phyloP scores from a whole-genome alignment of 1,139 yeast species.

The Torulaspora pretoriensis region DNA sequence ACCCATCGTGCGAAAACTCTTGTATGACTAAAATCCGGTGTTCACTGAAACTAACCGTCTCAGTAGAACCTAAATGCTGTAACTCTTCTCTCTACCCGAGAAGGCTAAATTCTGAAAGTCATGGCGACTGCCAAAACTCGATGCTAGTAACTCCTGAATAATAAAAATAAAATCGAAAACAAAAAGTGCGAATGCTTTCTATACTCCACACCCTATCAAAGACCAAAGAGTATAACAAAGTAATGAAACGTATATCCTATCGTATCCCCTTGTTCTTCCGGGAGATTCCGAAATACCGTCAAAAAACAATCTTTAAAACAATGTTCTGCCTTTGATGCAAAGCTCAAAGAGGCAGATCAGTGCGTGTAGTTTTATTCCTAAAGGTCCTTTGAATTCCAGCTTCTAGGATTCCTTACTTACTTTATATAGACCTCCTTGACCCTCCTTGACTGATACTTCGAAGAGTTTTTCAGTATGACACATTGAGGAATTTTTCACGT shows the following conservation, averaged over 20 bases:
- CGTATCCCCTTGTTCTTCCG: too few relatives aligned
- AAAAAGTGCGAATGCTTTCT: not conserved
- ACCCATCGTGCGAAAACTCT: not conserved
- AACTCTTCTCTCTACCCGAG: constrained; percentile 2
- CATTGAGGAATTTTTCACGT: constrained; percentile 6
- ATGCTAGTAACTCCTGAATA: constrained; percentile 9
- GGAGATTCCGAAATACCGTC: too few relatives aligned
- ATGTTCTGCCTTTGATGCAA: not conserved
- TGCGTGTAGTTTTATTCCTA: not conserved
- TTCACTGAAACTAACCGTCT: not conserved
- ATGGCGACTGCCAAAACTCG: constrained; percentile 4
- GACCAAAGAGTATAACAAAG: not conserved
- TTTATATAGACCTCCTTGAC: not conserved
- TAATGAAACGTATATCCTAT: not conserved
- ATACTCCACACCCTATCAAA: not conserved
- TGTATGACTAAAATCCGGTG: not conserved
- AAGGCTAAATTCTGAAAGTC: constrained; percentile 5
- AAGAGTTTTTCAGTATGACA: constrained; percentile 4
- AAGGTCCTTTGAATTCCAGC: not conserved
- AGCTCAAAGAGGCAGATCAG: not conserved
- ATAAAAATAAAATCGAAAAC: not conserved
- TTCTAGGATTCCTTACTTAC: not conserved
- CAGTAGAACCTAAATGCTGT: constrained; percentile 3
- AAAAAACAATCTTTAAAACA: too few relatives aligned
- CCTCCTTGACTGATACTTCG: not conserved